phyloP scores from a whole-genome alignment of 148 eudicot genomes.

The Heliosperma pusillum region DNA sequence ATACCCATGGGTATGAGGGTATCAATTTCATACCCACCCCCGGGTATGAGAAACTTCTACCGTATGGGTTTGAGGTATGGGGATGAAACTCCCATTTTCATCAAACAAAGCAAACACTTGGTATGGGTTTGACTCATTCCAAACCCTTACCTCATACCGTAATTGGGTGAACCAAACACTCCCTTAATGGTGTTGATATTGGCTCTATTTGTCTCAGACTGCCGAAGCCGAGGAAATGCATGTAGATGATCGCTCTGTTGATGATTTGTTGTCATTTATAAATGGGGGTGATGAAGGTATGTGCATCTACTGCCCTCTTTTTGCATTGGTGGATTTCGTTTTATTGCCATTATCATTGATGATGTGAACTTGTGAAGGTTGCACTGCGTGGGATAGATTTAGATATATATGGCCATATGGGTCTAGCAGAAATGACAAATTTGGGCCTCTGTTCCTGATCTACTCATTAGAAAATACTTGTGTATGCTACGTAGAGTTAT shows the following conservation, averaged over 20 bases:
- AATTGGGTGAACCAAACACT: too few species aligned
- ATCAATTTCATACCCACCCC: too few species aligned
- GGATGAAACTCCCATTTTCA: too few species aligned
- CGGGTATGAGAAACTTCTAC: too few species aligned
- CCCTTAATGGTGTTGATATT: constrained; percentile 22
- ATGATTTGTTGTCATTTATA: constrained; percentile 81
- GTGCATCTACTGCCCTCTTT: constrained; percentile 8
- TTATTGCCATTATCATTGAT: background rate
- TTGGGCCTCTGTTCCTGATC: background rate
- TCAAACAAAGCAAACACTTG: too few species aligned
- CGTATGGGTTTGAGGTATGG: too few species aligned
- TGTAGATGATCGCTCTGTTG: constrained; percentile 79
- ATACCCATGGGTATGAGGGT: too few species aligned
- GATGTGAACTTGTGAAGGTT: background rate
- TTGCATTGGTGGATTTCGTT: background rate
- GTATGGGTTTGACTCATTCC: too few species aligned
- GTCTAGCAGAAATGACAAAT: background rate
- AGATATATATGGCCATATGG: background rate
- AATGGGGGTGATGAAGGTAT: constrained; percentile 78
- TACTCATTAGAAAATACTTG: background rate
- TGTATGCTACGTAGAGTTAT: background rate
- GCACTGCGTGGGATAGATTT: too few species aligned
- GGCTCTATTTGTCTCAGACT: constrained; percentile 42
- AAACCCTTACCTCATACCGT: too few species aligned
- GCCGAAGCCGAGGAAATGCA: constrained; percentile 59